Evolutionary conservation across 2,329 filamentous ascomycete genomes (phyloP).

Genomic region (Sclerotinia nivalis): DNA sequence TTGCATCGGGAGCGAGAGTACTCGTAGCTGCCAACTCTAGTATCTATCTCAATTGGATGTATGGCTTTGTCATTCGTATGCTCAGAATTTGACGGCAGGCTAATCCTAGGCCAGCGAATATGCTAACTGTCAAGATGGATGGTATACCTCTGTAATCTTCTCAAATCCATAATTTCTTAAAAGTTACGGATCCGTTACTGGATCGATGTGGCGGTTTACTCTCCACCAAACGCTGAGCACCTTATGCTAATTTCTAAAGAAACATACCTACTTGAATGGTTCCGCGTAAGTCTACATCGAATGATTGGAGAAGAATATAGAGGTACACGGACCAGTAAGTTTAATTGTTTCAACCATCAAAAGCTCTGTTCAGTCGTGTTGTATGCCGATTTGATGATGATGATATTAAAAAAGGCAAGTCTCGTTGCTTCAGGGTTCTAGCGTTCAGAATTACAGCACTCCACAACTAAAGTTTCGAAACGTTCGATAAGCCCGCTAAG

Average conservation of each 20-base stretch:
- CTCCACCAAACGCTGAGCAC: neutral
- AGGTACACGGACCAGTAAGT: neutral
- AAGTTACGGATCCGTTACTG: neutral
- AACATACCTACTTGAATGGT: neutral
- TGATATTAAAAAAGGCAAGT: neutral
- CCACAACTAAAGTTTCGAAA: neutral
- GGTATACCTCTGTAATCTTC: neutral
- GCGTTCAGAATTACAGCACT: neutral
- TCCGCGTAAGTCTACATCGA: neutral
- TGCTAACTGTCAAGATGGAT: neutral
- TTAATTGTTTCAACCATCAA: neutral
- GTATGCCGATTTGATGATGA: neutral
- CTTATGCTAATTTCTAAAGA: neutral
- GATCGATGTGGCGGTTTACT: neutral
- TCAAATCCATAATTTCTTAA: neutral
- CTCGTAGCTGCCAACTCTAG: neutral
- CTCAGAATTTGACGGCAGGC: neutral
- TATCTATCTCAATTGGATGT: neutral
- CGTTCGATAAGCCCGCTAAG: slow-evolving; percentile 1
- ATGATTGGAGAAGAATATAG: neutral
- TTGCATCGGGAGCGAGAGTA: neutral
- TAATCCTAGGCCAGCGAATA: neutral
- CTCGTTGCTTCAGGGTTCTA: neutral
- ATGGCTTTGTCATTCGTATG: neutral
- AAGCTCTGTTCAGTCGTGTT: slow-evolving; percentile 8